phyloP scores from a whole-genome alignment of 2,329 filamentous ascomycete species.

The Chrysoporthe puriensis region DNA sequence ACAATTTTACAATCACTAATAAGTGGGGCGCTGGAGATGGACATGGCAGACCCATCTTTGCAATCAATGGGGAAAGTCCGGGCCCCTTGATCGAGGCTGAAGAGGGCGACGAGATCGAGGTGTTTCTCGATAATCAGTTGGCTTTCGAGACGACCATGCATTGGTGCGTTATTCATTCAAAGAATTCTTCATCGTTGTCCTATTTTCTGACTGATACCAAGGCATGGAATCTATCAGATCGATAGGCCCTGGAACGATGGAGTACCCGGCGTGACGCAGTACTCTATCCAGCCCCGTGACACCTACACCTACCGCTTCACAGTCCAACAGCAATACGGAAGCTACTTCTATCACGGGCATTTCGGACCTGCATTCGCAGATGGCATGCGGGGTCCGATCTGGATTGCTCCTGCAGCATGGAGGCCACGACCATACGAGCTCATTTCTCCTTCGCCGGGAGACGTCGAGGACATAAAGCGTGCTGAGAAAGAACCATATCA shows the following conservation, averaged over 20 bases:
- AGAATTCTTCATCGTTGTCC: not conserved
- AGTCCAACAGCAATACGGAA: conserved; percentile 29
- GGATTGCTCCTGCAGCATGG: conserved; percentile 29
- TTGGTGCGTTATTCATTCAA: conserved; percentile 21
- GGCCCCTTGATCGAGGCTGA: conserved; percentile 28
- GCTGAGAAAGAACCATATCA: conserved; percentile 29
- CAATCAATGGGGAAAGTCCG: conserved; percentile 28
- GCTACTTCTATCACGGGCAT: conserved; percentile 31
- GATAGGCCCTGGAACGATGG: conserved; percentile 31
- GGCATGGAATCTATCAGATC: conserved; percentile 31
- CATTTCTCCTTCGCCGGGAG: conserved; percentile 21
- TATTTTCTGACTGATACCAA: not conserved
- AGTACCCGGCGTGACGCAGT: conserved; percentile 31
- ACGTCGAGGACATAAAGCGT: conserved; percentile 23
- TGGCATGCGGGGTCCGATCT: conserved; percentile 30
- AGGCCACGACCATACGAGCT: conserved; percentile 28
- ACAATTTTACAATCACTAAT: conserved; percentile 21
- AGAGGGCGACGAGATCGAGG: conserved; percentile 30
- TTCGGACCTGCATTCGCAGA: conserved; percentile 31
- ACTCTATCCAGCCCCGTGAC: conserved; percentile 28
- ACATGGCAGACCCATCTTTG: conserved; percentile 28
- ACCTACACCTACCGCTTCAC: conserved; percentile 30
- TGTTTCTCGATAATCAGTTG: conserved; percentile 28
- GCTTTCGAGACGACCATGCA: conserved; percentile 30
- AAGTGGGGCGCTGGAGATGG: conserved; percentile 22